Percentiles rank a stretch among this genome's conserved stretches.
Conservation (phyloP, 148 eudicot genomes). For the Tetragonia tetragonoides region DNA sequence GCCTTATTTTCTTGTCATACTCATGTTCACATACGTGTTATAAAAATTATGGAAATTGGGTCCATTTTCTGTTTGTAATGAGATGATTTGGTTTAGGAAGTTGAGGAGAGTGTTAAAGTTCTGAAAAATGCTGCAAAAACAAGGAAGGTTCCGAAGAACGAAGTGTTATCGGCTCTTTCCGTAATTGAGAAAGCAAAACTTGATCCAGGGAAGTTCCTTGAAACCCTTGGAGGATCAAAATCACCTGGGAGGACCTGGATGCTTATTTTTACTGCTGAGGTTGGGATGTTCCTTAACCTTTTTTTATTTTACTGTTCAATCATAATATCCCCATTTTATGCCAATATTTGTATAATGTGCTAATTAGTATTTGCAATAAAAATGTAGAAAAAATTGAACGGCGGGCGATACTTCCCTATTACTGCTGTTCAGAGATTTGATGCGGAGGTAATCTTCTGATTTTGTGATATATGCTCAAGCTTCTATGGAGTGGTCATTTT, state of each 20-base stretch:
- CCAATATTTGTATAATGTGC: neutral
- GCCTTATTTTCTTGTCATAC: neutral
- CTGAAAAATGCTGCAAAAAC: conserved; percentile 86
- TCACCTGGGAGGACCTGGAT: conserved; percentile 98
- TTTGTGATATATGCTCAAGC: neutral
- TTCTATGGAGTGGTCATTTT: neutral
- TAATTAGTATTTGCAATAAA: conserved; percentile 2
- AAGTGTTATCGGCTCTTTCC: conserved; percentile 59
- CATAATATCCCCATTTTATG: too few species aligned
- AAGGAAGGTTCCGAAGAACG: conserved; percentile 51
- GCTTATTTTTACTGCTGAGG: conserved; percentile 94
- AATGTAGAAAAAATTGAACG: conserved; percentile 49
- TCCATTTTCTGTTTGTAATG: neutral
- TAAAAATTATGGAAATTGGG: neutral
- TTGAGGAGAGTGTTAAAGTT: conserved; percentile 58
- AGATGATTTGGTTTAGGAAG: conserved; percentile 44
- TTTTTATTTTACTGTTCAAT: too few species aligned
- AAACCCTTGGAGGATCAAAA: conserved; percentile 77
- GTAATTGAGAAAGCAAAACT: conserved; percentile 81
- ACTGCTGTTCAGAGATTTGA: conserved; percentile 98
- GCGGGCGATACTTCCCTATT: conserved; percentile 78
- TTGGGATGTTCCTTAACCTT: too few species aligned
- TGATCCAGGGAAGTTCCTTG: conserved; percentile 66
- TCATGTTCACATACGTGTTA: neutral
- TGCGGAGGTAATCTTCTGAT: conserved; percentile 64